Conservation (phyloP, 257 asterid species). For the Nicotiana sylvestris region DNA sequence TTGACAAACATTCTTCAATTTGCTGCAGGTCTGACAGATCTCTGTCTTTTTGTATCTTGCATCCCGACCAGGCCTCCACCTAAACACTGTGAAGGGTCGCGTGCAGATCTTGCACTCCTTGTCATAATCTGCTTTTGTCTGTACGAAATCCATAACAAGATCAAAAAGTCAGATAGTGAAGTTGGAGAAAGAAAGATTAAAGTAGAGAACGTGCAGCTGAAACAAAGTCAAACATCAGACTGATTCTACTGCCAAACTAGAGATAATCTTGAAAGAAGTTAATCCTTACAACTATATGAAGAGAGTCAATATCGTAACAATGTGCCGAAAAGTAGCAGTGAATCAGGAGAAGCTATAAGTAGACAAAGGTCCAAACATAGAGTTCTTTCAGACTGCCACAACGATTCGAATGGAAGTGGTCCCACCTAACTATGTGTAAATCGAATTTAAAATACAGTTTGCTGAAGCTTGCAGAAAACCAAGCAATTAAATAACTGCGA, state of each 20-base stretch:
- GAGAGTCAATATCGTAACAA: background rate
- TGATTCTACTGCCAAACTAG: background rate
- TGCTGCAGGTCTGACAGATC: slow-evolving; percentile 97
- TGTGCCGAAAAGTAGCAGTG: background rate
- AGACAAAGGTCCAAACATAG: background rate
- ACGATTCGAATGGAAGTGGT: background rate
- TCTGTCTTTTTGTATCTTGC: slow-evolving; percentile 91
- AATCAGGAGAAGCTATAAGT: background rate
- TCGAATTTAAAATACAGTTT: background rate
- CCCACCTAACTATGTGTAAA: background rate
- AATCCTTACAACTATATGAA: background rate
- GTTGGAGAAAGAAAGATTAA: background rate
- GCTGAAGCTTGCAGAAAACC: background rate
- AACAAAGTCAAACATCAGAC: background rate
- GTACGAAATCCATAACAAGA: slow-evolving; percentile 14
- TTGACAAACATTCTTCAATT: slow-evolving; percentile 96
- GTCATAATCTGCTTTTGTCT: slow-evolving; percentile 95
- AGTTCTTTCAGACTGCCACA: background rate
- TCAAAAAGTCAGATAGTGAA: background rate
- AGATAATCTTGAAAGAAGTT: background rate
- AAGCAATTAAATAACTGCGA: background rate
- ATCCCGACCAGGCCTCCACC: slow-evolving; percentile 99
- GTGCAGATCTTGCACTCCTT: slow-evolving; percentile 99
- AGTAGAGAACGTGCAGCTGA: background rate
- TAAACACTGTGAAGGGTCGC: slow-evolving; percentile 87